A percentile compares a stretch with the other conserved stretches of the same genome.
These are phyloP conservation scores for Solanum pimpinellifolium DNA, from an alignment of 257 asterid genomes.

Conservation along the genomic window DNA sequence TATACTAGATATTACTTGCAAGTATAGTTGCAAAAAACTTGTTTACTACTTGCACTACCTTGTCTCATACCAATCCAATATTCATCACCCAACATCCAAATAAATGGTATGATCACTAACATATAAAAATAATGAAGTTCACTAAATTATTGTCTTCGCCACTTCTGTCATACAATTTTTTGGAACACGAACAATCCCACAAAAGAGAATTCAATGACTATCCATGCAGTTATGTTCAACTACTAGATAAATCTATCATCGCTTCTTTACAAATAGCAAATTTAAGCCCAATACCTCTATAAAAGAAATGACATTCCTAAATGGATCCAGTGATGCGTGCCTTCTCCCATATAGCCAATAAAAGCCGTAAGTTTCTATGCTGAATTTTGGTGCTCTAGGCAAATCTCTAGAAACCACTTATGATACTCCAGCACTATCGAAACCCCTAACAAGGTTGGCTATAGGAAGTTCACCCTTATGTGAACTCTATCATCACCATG, in stretches of 20 bases:
- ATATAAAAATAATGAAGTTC: background rate
- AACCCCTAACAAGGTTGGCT: background rate
- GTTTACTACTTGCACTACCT: too few relatives aligned
- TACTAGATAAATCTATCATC: too few relatives aligned
- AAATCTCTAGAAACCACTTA: background rate
- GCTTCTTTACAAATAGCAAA: too few relatives aligned
- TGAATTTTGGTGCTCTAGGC: background rate
- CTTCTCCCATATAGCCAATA: constrained; percentile 2
- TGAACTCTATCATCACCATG: constrained; percentile 1
- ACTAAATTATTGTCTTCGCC: background rate
- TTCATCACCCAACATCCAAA: background rate
- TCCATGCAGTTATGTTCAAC: too few relatives aligned
- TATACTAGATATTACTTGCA: too few relatives aligned
- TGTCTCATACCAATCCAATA: too few relatives aligned
- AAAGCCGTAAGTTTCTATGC: background rate
- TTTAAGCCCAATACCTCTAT: constrained; percentile 24
- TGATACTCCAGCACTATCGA: constrained; percentile 2
- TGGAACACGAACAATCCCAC: background rate
- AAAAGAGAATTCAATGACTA: background rate
- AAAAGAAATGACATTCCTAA: constrained; percentile 18
- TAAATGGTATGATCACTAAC: background rate
- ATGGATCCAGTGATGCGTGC: background rate
- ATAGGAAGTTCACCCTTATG: constrained; percentile 3
- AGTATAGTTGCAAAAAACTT: too few relatives aligned
- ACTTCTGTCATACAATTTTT: background rate